phyloP scores from a whole-genome alignment of 1,139 yeast species.

The Yamadazyma buinensis region DNA sequence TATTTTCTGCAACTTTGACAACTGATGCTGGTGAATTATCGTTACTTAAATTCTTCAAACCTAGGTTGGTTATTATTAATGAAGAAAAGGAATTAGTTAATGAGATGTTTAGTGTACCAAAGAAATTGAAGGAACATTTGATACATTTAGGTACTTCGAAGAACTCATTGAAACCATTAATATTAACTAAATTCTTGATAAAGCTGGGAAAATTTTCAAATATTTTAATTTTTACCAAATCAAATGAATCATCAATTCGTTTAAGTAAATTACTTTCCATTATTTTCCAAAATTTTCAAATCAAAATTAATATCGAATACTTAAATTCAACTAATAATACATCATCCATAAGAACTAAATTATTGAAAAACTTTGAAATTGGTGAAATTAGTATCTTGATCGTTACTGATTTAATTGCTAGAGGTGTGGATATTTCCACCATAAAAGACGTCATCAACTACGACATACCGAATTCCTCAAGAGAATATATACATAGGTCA shows the following conservation, averaged over 20 bases:
- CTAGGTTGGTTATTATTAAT: slow-evolving; percentile 70
- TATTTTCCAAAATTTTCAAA: slow-evolving; percentile 28
- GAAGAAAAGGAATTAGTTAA: slow-evolving; percentile 46
- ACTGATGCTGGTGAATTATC: slow-evolving; percentile 88
- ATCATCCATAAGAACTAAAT: slow-evolving; percentile 35
- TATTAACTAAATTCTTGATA: slow-evolving; percentile 54
- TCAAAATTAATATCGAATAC: slow-evolving; percentile 18
- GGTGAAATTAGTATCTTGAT: slow-evolving; percentile 56
- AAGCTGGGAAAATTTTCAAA: slow-evolving; percentile 26
- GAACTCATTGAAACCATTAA: slow-evolving; percentile 68
- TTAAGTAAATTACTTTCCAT: slow-evolving; percentile 52
- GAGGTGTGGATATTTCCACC: slow-evolving; percentile 83
- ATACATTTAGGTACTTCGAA: slow-evolving; percentile 53
- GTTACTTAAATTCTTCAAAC: slow-evolving; percentile 61
- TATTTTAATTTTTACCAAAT: slow-evolving; percentile 70
- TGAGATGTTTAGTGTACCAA: slow-evolving; percentile 56
- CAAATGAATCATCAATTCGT: slow-evolving; percentile 83
- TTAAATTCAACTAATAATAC: slow-evolving; percentile 52
- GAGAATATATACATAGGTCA: slow-evolving; percentile 92
- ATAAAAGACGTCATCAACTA: slow-evolving; percentile 81
- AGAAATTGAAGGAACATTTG: slow-evolving; percentile 47
- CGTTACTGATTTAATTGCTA: slow-evolving; percentile 89
- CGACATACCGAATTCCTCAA: slow-evolving; percentile 82
- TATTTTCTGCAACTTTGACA: slow-evolving; percentile 91
- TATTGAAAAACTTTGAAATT: slow-evolving; percentile 54